A percentile compares a stretch with the other conserved stretches of the same genome.
Conservation (phyloP, 202 grass and related monocot species). For the Panicum hallii region DNA sequence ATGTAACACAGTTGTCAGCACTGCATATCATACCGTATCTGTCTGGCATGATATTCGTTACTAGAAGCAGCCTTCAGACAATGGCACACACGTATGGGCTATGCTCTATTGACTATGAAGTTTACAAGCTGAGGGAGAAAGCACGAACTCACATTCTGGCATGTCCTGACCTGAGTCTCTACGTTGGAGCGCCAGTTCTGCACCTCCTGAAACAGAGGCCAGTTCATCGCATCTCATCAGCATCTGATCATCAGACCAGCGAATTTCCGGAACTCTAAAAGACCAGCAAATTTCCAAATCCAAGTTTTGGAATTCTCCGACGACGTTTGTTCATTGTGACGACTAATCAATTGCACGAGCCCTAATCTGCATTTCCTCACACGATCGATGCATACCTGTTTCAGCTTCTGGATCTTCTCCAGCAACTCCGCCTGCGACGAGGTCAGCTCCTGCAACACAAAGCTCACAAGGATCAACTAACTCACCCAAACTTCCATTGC, state of each 20-base stretch:
- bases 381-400: conserved; percentile 52
- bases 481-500: not conserved
- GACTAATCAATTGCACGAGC: not conserved
- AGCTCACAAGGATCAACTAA: not conserved
- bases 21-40: not conserved
- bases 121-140: conserved; percentile 3
- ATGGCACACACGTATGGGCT: not conserved
- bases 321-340: not conserved
- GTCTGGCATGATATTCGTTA: not conserved
- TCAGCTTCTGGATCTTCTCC: conserved; percentile 66
- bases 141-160: conserved; percentile 53
- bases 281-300: not conserved
- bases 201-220: conserved; percentile 64
- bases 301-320: not conserved
- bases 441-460: conserved; percentile 68
- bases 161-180: conserved; percentile 58
- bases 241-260: conserved; percentile 2
- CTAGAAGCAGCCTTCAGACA: not conserved
- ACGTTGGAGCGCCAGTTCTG: conserved; percentile 67
- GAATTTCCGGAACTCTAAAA: too few relatives aligned
- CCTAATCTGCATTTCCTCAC: not conserved
- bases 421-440: conserved; percentile 70
- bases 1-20: not conserved
- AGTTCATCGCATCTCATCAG: not conserved
- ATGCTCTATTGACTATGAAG: not conserved